A percentile compares a stretch with the other conserved stretches of the same genome.
Conservation (phyloP, 805 yeast species). For the Starmera quercuum region DNA sequence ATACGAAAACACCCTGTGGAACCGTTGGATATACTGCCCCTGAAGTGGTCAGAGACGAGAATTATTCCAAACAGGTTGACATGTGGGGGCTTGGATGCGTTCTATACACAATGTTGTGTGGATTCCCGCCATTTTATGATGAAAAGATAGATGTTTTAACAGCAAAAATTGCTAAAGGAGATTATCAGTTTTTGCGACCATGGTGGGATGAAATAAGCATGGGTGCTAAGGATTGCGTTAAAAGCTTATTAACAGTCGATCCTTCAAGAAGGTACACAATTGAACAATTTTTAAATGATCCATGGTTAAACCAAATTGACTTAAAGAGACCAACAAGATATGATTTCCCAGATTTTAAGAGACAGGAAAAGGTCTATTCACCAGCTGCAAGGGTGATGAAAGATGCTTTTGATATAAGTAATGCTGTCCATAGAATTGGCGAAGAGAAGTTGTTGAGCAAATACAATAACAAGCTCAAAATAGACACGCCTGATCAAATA, state of each 20-base stretch:
- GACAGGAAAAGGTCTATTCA: slow-evolving; percentile 32
- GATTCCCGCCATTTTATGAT: slow-evolving; percentile 96
- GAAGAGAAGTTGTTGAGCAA: slow-evolving; percentile 12
- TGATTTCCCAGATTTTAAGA: slow-evolving; percentile 14
- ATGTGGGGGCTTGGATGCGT: slow-evolving; percentile 99
- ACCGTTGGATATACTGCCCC: slow-evolving; percentile 99
- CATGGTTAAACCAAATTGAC: slow-evolving; percentile 44
- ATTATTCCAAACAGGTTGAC: slow-evolving; percentile 89
- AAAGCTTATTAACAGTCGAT: slow-evolving; percentile 72
- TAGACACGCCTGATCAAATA: slow-evolving; percentile 6
- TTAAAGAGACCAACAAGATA: slow-evolving; percentile 13
- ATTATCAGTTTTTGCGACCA: slow-evolving; percentile 64
- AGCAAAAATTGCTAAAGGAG: slow-evolving; percentile 61
- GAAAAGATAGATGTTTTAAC: slow-evolving; percentile 43
- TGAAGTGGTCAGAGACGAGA: slow-evolving; percentile 90
- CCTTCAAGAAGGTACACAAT: slow-evolving; percentile 62
- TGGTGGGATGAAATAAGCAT: slow-evolving; percentile 88
- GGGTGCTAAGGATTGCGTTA: slow-evolving; percentile 84
- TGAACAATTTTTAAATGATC: slow-evolving; percentile 60
- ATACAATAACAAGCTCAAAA: slow-evolving; percentile 2
- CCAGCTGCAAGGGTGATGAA: slow-evolving; percentile 77
- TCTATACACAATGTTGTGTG: slow-evolving; percentile 85
- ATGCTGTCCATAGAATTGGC: slow-evolving; percentile 66
- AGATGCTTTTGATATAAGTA: slow-evolving; percentile 81
- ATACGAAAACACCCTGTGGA: slow-evolving; percentile 96